Evolutionary conservation across 768 basidiomycete species (phyloP), one percentile per base, ranked within the genome.

Genomic region (Lactarius sanguifluus): DNA sequence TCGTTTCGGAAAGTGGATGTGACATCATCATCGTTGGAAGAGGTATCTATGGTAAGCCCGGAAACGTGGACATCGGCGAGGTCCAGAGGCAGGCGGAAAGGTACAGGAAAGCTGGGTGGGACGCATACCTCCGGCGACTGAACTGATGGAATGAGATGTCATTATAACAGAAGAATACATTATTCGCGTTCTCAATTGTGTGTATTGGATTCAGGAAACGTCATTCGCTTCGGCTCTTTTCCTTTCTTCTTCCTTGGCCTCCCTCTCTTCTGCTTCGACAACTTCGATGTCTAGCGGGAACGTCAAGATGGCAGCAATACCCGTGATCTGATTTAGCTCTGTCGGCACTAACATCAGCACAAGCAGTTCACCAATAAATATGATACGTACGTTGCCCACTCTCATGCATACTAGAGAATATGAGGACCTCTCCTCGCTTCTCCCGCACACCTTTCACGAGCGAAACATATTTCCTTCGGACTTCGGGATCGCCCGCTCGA

Each of bases 321-420:
- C 97, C 9, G 94, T 96, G 47, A 98, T 75, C 70, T 96, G 91
- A 75, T 98, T 97, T n/a, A 99, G 81, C 75, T 99, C 97, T 97
- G 76, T 20, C 64, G 15, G 38, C 18, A 61, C 16, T 34, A 43
- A 25, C 18, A 34, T 45, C 34, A 28, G 61, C 64, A 15, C 23
- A 40, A 12, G 25, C 36, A 10, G 15, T 54, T 45, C 41, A 10
- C 41, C 23, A 32, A 62, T 6, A 12, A 34, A 38, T 34, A 65
- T 54, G n/a, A 40, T 40, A 80, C 92, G 73, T 73, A 96, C 95
- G 96, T 82, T 98, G 95, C 16, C 97, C 97, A 25, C 92, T 94
- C 78, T 99, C 97, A 74, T 99, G 97, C 97, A 99, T 98, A 73
- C 95, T 98, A 5, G 96, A 98, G 77, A 98, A 99, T 70, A 98